phyloP scores from a whole-genome alignment of 2,329 filamentous ascomycete species.

The Botrytis pseudocinerea region DNA sequence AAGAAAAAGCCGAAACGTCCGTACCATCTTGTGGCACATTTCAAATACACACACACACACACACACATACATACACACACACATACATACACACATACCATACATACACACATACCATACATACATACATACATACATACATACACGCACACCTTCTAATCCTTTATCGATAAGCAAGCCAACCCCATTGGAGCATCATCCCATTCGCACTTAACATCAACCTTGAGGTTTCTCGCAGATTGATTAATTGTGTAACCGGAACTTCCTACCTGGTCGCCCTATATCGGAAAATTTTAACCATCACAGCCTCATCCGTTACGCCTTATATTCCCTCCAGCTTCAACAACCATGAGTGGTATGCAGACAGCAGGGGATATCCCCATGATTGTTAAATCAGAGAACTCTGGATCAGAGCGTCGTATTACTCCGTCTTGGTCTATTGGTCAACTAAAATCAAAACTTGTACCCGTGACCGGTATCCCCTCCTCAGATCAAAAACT shows the following conservation, averaged over 20 bases:
- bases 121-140: too few relatives aligned
- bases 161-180: slow-evolving; percentile 3
- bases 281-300: slow-evolving; percentile 13
- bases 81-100: too few relatives aligned
- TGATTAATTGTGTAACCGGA: slow-evolving; percentile 7
- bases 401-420: slow-evolving; percentile 81
- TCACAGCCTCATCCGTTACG: slow-evolving; percentile 19
- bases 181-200: not conserved
- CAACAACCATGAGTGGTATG: slow-evolving; percentile 19
- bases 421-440: slow-evolving; percentile 93
- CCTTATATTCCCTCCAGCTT: not conserved
- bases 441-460: slow-evolving; percentile 76
- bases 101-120: too few relatives aligned
- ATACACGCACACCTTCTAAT: not conserved
- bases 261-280: not conserved
- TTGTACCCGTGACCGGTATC: slow-evolving; percentile 91
- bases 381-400: slow-evolving; percentile 72
- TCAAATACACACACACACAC: not conserved
- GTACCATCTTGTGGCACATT: not conserved
- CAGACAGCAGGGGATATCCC: slow-evolving; percentile 61
- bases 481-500: slow-evolving; percentile 78
- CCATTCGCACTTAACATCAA: not conserved
- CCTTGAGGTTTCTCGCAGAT: slow-evolving; percentile 4
- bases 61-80: too few relatives aligned
- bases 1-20: not conserved